Evolutionary conservation across 2,329 filamentous ascomycete genomes (phyloP).

Genomic region (Xylaria sp.): DNA sequence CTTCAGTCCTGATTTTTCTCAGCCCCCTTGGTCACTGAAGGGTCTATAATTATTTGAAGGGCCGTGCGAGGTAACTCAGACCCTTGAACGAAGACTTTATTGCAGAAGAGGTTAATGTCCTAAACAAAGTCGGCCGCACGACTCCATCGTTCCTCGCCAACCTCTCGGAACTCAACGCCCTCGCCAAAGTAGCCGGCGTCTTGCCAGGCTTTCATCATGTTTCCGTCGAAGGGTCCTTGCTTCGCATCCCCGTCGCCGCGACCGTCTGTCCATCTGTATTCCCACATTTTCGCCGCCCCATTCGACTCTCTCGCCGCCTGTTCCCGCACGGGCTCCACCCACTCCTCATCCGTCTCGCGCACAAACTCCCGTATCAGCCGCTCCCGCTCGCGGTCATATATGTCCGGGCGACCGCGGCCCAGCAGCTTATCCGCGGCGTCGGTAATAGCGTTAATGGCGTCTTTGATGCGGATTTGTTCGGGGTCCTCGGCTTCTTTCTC

Average conservation of each 20-base stretch:
- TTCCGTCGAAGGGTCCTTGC: slow-evolving; percentile 88
- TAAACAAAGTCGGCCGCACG: slow-evolving; percentile 62
- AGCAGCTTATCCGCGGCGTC: slow-evolving; percentile 90
- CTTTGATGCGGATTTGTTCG: slow-evolving; percentile 75
- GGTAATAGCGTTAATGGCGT: slow-evolving; percentile 83
- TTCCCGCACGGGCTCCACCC: slow-evolving; percentile 65
- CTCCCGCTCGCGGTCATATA: slow-evolving; percentile 91
- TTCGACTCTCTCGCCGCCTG: slow-evolving; percentile 39
- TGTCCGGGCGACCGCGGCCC: slow-evolving; percentile 83
- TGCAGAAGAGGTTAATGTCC: background rate
- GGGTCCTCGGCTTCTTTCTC: slow-evolving; percentile 69
- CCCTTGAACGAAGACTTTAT: background rate
- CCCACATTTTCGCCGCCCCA: slow-evolving; percentile 70
- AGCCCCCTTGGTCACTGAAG: background rate
- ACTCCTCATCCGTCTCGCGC: slow-evolving; percentile 87
- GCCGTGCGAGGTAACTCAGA: background rate
- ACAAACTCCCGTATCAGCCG: slow-evolving; percentile 83
- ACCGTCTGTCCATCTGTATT: slow-evolving; percentile 92
- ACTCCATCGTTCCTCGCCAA: slow-evolving; percentile 67
- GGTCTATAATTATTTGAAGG: background rate
- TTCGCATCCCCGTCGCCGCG: slow-evolving; percentile 74
- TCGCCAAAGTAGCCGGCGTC: slow-evolving; percentile 93
- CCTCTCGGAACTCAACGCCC: slow-evolving; percentile 80
- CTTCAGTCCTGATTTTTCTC: background rate
- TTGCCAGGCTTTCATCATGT: slow-evolving; percentile 91